Percentiles rank a stretch among this genome's conserved stretches.
Conservation (phyloP, 176 grass and related monocot genomes). For the Aegilops umbellulata region DNA sequence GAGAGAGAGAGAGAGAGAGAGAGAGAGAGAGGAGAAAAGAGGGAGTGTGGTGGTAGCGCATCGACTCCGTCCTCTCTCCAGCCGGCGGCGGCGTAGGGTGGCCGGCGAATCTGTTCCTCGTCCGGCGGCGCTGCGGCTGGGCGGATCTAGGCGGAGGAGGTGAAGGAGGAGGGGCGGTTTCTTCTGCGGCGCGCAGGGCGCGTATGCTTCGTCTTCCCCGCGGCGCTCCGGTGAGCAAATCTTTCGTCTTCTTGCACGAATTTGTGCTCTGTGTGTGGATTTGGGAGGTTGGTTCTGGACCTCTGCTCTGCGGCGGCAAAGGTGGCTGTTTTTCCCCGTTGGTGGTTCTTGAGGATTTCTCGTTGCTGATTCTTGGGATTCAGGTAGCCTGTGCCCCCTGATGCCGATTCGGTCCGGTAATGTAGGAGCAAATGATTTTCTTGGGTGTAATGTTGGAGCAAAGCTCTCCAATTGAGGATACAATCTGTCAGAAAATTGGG, state of each 20-base stretch:
- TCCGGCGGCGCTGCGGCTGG: neutral
- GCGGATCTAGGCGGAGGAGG: slow-evolving; percentile 28
- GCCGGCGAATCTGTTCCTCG: neutral
- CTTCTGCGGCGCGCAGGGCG: neutral
- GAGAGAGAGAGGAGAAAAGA: neutral
- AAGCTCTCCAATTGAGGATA: neutral
- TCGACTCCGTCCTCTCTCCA: neutral
- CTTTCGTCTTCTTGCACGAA: neutral
- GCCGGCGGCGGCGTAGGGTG: neutral
- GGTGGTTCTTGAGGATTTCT: neutral
- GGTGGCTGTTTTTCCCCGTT: neutral
- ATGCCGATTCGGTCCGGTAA: slow-evolving; percentile 6
- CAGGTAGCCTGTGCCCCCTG: neutral
- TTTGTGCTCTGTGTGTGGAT: neutral
- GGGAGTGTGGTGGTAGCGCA: neutral
- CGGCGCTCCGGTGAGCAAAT: slow-evolving; percentile 22
- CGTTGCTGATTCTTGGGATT: neutral
- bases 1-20: neutral
- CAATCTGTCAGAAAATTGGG: neutral
- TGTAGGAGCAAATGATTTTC: neutral
- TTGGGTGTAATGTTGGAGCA: neutral
- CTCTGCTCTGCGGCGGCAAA: neutral
- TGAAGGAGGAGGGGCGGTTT: neutral
- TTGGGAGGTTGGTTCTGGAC: neutral
- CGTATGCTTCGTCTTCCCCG: neutral